phyloP scores from a whole-genome alignment of 306 rosid genomes.

The Abrus precatorius region DNA sequence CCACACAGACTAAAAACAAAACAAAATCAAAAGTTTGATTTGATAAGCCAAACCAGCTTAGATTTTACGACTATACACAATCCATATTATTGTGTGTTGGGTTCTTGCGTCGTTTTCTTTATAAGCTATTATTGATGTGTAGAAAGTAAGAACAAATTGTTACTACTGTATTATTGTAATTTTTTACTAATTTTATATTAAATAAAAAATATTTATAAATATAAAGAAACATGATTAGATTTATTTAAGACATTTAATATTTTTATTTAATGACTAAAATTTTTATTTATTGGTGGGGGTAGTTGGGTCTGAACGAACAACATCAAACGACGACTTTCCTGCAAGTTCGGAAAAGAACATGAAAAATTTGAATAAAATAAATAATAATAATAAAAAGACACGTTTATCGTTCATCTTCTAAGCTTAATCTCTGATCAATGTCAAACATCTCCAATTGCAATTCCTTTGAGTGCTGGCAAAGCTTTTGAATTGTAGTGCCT shows the following conservation, averaged over 20 bases:
- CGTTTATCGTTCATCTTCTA: background rate
- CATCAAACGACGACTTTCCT: conserved; percentile 25
- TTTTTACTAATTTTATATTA: background rate
- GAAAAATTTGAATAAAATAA: background rate
- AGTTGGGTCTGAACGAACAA: background rate
- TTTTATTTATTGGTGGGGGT: background rate
- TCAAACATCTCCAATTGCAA: conserved; percentile 23
- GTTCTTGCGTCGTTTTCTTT: background rate
- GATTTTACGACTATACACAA: background rate
- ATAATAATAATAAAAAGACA: background rate
- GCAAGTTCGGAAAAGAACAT: background rate
- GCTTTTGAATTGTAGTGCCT: conserved; percentile 33
- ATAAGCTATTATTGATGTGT: background rate
- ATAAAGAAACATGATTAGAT: background rate
- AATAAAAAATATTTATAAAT: background rate
- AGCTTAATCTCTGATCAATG: background rate
- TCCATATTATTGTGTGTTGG: background rate
- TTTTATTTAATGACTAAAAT: too few relatives aligned
- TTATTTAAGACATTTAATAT: background rate
- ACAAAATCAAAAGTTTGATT: too few relatives aligned
- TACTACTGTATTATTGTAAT: background rate
- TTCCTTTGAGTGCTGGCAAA: conserved; percentile 42
- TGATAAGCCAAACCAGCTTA: too few relatives aligned
- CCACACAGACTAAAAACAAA: too few relatives aligned
- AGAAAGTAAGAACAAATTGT: background rate